A percentile compares a stretch with the other conserved stretches of the same genome.
These are phyloP conservation scores for Perkinsus chesapeaki DNA, from an alignment of 169 alveolate genomes.

Conservation along the genomic window DNA sequence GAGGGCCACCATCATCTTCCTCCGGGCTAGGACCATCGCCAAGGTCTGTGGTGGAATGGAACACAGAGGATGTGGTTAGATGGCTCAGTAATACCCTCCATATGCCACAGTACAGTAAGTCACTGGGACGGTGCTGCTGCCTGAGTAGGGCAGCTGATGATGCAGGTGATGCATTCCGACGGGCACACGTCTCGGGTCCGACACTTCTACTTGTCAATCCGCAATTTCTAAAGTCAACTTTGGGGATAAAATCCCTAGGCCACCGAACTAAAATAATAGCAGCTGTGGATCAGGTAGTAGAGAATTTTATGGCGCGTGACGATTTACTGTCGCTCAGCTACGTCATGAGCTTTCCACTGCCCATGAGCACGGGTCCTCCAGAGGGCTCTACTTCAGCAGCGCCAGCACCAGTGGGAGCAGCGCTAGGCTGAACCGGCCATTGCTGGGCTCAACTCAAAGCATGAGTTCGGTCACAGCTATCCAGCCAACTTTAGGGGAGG, in stretches of 20 bases:
- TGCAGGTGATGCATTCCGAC: not conserved
- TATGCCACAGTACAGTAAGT: not conserved
- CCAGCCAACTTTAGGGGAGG: not conserved
- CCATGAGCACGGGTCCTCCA: not conserved
- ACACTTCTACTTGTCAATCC: not conserved
- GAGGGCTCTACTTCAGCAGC: not conserved
- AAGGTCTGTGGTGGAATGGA: not conserved
- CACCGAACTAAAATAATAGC: not conserved
- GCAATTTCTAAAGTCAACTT: not conserved
- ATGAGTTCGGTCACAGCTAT: not conserved
- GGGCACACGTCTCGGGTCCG: not conserved
- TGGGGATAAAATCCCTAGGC: not conserved
- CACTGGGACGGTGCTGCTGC: not conserved
- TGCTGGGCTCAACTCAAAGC: not conserved
- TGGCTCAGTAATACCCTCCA: not conserved
- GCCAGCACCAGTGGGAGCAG: not conserved
- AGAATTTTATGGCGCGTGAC: not conserved
- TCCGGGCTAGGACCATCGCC: not conserved
- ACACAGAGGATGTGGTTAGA: not conserved
- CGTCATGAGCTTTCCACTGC: not conserved
- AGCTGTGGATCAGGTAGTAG: not conserved
- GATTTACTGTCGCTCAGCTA: not conserved
- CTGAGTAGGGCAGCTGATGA: not conserved
- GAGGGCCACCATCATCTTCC: not conserved
- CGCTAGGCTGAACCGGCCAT: not conserved